phyloP scores from a whole-genome alignment of 2,329 filamentous ascomycete species.

The Colletotrichum lentis region DNA sequence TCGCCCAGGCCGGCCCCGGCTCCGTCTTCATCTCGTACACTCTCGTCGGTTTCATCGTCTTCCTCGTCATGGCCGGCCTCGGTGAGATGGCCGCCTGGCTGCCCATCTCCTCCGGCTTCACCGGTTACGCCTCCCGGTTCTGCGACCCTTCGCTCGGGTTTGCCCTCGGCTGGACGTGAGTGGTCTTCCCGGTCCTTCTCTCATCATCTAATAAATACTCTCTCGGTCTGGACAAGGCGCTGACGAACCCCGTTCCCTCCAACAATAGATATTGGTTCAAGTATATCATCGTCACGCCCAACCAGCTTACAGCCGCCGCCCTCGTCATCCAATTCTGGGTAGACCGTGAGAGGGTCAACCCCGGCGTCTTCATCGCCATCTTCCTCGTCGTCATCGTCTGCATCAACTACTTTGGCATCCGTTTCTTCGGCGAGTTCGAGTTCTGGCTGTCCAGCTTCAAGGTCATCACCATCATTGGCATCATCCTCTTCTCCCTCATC shows the following conservation, averaged over 20 bases:
- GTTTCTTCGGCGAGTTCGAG: conserved; percentile 72
- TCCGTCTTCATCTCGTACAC: conserved; percentile 77
- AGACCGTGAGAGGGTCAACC: conserved; percentile 70
- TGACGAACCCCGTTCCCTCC: conserved; percentile 72
- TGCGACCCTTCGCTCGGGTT: conserved; percentile 84
- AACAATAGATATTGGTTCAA: conserved; percentile 70
- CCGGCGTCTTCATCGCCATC: conserved; percentile 80
- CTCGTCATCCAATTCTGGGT: conserved; percentile 84
- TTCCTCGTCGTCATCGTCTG: conserved; percentile 69
- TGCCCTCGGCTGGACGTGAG: conserved; percentile 75
- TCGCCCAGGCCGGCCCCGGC: conserved; percentile 65
- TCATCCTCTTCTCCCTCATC: conserved; percentile 72
- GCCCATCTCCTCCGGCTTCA: conserved; percentile 80
- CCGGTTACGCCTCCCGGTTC: conserved; percentile 81
- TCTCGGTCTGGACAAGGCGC: conserved; percentile 49
- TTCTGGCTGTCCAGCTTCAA: conserved; percentile 73
- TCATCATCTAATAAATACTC: conserved; percentile 41
- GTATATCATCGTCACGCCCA: conserved; percentile 87
- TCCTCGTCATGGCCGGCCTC: conserved; percentile 80
- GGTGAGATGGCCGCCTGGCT: conserved; percentile 89
- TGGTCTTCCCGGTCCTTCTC: conserved; percentile 35
- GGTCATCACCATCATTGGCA: conserved; percentile 69
- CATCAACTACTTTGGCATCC: conserved; percentile 76
- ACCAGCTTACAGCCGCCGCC: conserved; percentile 82
- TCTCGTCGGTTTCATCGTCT: conserved; percentile 76